Evolutionary conservation across 768 basidiomycete genomes (phyloP).

Genomic region (Tylopilus subfusipes): DNA sequence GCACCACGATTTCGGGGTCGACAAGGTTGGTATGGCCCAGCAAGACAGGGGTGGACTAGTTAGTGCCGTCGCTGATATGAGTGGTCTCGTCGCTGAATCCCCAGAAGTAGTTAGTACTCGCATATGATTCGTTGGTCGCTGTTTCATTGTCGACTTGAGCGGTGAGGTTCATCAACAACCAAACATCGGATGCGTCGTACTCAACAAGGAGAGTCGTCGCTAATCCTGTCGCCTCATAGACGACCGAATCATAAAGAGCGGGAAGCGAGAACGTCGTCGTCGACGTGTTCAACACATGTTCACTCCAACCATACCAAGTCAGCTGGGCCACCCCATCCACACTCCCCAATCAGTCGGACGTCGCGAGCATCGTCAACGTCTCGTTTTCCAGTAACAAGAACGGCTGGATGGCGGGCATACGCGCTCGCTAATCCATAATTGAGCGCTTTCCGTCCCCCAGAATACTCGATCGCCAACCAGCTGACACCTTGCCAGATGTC

Average conservation of each 20-base stretch:
- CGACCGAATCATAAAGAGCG: slow-evolving; percentile 46
- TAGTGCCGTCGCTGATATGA: background rate
- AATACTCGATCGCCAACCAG: slow-evolving; percentile 55
- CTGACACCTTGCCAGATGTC: slow-evolving; percentile 60
- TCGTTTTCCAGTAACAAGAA: slow-evolving; percentile 53
- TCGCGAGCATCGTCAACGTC: slow-evolving; percentile 46
- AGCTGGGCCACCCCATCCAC: slow-evolving; percentile 46
- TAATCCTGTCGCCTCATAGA: slow-evolving; percentile 41
- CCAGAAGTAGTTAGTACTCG: slow-evolving; percentile 25
- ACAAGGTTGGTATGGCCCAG: slow-evolving; percentile 44
- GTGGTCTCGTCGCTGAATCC: background rate
- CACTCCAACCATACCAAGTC: slow-evolving; percentile 59
- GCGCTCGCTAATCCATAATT: slow-evolving; percentile 46
- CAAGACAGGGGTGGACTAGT: slow-evolving; percentile 50
- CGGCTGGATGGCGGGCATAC: slow-evolving; percentile 50
- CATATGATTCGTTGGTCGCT: slow-evolving; percentile 51
- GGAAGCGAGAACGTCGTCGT: slow-evolving; percentile 42
- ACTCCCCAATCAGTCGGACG: slow-evolving; percentile 49
- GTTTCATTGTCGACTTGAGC: slow-evolving; percentile 39
- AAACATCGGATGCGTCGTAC: slow-evolving; percentile 41
- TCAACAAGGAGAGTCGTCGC: slow-evolving; percentile 44
- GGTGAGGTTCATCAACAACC: slow-evolving; percentile 49
- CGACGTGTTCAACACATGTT: slow-evolving; percentile 37
- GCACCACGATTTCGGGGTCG: slow-evolving; percentile 47
- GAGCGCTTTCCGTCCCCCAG: slow-evolving; percentile 58